Percentiles rank a stretch among this genome's conserved stretches.
Evolutionary conservation across 352 stramenopile species (phyloP).

Genomic region (Plasmopara halstedii): DNA sequence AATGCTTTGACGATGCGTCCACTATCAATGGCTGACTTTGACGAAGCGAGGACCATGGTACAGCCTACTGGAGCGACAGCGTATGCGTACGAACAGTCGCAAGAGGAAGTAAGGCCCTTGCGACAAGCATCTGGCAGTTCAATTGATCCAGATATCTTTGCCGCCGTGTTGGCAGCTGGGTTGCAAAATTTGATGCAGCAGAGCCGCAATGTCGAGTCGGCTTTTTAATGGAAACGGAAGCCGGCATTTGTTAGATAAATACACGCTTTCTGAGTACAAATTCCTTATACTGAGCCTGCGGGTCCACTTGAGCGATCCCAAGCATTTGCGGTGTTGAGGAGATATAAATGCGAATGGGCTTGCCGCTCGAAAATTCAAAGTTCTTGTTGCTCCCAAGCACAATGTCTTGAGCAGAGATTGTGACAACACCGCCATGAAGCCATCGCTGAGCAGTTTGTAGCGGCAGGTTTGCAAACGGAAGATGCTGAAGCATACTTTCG

Average conservation of each 20-base stretch:
- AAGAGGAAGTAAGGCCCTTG: conserved; percentile 24
- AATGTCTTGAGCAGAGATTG: conserved; percentile 25
- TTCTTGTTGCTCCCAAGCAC: conserved; percentile 7
- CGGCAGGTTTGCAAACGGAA: conserved; percentile 37
- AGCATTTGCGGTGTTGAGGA: conserved; percentile 27
- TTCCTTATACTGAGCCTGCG: conserved; percentile 13
- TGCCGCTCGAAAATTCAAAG: conserved; percentile 23
- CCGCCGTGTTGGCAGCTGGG: conserved; percentile 70
- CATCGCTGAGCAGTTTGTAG: conserved; percentile 28
- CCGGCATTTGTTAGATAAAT: conserved; percentile 40
- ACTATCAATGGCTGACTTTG: conserved; percentile 76
- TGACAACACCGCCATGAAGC: conserved; percentile 38
- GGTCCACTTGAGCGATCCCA: conserved; percentile 51
- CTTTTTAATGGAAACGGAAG: conserved; percentile 24
- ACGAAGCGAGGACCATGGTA: conserved; percentile 79
- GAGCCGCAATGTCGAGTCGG: conserved; percentile 16
- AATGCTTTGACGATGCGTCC: conserved; percentile 45
- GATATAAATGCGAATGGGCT: conserved; percentile 50
- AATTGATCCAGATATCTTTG: conserved; percentile 79
- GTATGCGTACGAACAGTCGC: conserved; percentile 70
- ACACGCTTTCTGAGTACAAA: conserved; percentile 60
- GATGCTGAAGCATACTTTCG: conserved; percentile 48
- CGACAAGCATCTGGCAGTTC: conserved; percentile 23
- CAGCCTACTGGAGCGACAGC: conserved; percentile 72
- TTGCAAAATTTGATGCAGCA: conserved; percentile 81